Evolutionary conservation across 805 yeast genomes (phyloP).

Genomic region (Saccharomycopsis fermentans): DNA sequence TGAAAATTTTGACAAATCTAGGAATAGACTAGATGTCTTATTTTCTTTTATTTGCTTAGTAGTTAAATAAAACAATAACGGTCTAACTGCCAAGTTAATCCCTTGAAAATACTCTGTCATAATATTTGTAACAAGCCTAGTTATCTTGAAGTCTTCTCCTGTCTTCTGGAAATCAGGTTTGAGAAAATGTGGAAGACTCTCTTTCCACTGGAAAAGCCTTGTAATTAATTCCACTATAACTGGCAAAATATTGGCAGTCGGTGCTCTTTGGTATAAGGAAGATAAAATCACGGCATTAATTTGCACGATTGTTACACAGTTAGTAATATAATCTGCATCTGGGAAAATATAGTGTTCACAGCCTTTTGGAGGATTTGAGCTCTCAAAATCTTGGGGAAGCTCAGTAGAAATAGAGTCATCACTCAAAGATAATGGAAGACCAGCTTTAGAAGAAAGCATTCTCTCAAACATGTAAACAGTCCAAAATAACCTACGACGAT

Average conservation of each 20-base stretch:
- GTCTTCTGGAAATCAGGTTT: constrained; percentile 50
- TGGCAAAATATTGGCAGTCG: constrained; percentile 65
- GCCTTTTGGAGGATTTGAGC: constrained; percentile 49
- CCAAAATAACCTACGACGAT: constrained; percentile 81
- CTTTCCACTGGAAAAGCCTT: constrained; percentile 58
- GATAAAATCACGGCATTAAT: constrained; percentile 66
- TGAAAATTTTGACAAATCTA: constrained; percentile 60
- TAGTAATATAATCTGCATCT: constrained; percentile 64
- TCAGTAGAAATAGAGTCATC: constrained; percentile 76
- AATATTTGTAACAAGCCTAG: constrained; percentile 59
- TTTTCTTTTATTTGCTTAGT: constrained; percentile 49
- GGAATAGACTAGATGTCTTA: constrained; percentile 38
- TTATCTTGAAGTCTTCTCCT: constrained; percentile 38
- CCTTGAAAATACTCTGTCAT: constrained; percentile 83
- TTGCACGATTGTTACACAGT: constrained; percentile 69
- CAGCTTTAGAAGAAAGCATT: constrained; percentile 76
- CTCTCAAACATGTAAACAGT: constrained; percentile 74
- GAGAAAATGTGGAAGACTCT: constrained; percentile 50
- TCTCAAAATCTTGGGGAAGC: constrained; percentile 62
- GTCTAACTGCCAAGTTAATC: constrained; percentile 67
- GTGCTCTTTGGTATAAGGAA: constrained; percentile 63
- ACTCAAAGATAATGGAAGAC: constrained; percentile 66
- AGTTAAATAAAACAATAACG: constrained; percentile 66
- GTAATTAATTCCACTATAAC: constrained; percentile 62
- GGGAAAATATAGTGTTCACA: constrained; percentile 64